Base-by-base conservation (phyloP, 208 protist species). In the Wallacemonas sp. region DNA sequence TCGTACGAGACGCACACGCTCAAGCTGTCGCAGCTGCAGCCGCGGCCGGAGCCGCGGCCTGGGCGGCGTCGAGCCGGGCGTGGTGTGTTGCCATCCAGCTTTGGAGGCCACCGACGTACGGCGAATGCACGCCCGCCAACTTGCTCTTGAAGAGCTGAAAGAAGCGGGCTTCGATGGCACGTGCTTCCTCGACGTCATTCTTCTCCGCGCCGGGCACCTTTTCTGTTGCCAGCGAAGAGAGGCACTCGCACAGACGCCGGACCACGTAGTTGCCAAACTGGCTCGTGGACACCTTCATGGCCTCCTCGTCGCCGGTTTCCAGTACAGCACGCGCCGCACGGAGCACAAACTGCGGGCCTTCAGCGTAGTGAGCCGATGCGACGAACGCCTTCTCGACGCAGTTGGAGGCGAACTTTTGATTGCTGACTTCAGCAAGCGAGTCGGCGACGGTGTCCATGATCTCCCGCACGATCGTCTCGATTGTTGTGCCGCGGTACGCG, bases 201-300 rank as follows among this genome's bases (percentile, higher is more conserved):
- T 60, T 22, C n/a, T 62, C 75, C 9, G 70, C 69, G n/a, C 19
- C 37, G 8, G 32, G 41, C 21, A 50, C 50, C 46, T 64, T 71
- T 32, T 69, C 76, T 0, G 74, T 81, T 1, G 75, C 81, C 44
- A 89, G 54, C 9, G 66, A 73, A 4, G 83, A 87, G 63, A 94
- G 71, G 27, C 68, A 70, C 29, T 81, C 68, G 38, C 81, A 79
- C 27, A 92, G 57, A 24, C 80, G 78, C 17, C 83, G 80, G 38
- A 94, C 79, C 0, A 87, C 81, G 73, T 94, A 92, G 70, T 92
- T 92, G 50, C 85, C 88, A 58, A 81, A 94, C 26, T 75, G 78
- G 33, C 82, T 80, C 15, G 73, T 63, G 19, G 80, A 72, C 5
- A 94, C 66, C 54, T 77, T 57, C 38, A 83, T 34, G 55, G 82